A percentile compares a stretch with the other conserved stretches of the same genome.
Conservation (phyloP, 139 green algal species). For the Volvox africanus region DNA sequence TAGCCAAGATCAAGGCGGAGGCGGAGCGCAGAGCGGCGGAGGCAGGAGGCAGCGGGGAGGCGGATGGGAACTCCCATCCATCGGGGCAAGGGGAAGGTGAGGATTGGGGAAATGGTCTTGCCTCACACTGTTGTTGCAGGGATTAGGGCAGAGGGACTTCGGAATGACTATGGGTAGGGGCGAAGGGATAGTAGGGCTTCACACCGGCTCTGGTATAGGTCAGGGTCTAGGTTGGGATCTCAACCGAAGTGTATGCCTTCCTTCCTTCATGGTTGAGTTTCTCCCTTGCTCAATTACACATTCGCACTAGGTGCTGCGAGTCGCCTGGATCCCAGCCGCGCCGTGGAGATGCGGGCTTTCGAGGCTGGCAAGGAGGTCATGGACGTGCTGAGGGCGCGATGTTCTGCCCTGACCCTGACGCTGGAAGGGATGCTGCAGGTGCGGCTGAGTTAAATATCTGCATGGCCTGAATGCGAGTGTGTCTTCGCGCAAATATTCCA, state of each 20-base stretch:
- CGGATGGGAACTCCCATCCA: neutral
- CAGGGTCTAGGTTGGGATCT: too few species aligned
- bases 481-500: too few species aligned
- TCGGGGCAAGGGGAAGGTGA: constrained; percentile 3
- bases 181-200: too few species aligned
- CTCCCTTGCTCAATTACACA: too few species aligned
- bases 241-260: too few species aligned
- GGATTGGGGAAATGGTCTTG: neutral
- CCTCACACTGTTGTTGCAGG: too few species aligned
- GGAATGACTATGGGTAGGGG: too few species aligned
- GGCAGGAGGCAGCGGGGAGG: neutral
- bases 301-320: neutral
- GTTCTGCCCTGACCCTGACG: constrained; percentile 51
- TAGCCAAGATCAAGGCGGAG: constrained; percentile 36
- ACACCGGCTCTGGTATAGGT: too few species aligned
- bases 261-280: too few species aligned
- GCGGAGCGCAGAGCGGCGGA: constrained; percentile 44
- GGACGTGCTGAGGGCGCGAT: constrained; percentile 75
- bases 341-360: constrained; percentile 57
- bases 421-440: constrained; percentile 73
- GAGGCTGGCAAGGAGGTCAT: constrained; percentile 84
- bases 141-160: too few species aligned
- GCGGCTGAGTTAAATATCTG: too few species aligned
- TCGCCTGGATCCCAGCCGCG: constrained; percentile 23
- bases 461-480: too few species aligned